phyloP scores from a whole-genome alignment of 202 grass and related monocot species.

The Panicum hallii region DNA sequence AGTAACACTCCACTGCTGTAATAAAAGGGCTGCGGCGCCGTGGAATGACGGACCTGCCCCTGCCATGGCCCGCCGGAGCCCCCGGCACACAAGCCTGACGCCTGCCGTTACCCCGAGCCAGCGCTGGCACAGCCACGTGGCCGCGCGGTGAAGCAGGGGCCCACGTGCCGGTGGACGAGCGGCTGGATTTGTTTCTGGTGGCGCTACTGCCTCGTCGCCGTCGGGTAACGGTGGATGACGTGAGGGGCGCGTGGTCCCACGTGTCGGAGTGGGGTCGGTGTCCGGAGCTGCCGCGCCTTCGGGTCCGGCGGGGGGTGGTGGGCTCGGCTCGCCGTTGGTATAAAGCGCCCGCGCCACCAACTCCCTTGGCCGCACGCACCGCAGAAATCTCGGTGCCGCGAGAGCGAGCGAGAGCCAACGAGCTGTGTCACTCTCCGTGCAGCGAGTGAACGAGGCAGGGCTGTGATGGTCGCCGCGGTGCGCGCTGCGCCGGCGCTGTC shows the following conservation, averaged over 20 bases:
- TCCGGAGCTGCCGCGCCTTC: too few relatives aligned
- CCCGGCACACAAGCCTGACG: too few relatives aligned
- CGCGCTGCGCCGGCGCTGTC: not conserved
- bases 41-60: constrained; percentile 19
- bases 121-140: not conserved
- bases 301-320: not conserved
- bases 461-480: constrained; percentile 35
- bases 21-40: constrained; percentile 17
- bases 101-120: too few relatives aligned
- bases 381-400: not conserved
- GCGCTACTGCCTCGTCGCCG: too few relatives aligned
- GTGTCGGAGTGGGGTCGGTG: too few relatives aligned
- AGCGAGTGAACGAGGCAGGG: too few relatives aligned
- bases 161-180: not conserved
- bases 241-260: too few relatives aligned
- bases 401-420: too few relatives aligned
- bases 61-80: not conserved
- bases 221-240: too few relatives aligned
- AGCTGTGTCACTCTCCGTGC: too few relatives aligned
- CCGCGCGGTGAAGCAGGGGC: not conserved
- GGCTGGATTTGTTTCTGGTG: not conserved
- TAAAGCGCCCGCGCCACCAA: constrained; percentile 30
- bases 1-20: not conserved
- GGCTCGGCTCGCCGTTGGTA: constrained; percentile 13
- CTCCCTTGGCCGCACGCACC: constrained; percentile 31